These are phyloP conservation scores for Colletotrichum incanum DNA, from an alignment of 2,329 filamentous ascomycete genomes.

Conservation along the genomic window DNA sequence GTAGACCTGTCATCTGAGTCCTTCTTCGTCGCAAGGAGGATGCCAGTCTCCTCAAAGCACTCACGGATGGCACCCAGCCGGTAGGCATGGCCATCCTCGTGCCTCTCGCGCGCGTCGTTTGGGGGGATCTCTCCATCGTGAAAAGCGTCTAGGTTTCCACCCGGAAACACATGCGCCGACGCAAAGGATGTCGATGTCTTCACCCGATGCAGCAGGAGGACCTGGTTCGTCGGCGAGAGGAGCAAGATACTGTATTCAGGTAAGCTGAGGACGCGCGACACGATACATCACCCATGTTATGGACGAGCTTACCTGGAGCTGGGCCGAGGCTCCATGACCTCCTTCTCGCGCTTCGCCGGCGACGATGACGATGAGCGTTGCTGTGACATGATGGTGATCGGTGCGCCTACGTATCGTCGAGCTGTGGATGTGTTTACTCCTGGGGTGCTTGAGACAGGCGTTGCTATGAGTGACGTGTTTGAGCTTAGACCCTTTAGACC, in stretches of 20 bases:
- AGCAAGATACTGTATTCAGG: constrained; percentile 73
- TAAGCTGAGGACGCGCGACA: constrained; percentile 24
- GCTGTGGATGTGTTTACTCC: not conserved
- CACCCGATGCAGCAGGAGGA: constrained; percentile 90
- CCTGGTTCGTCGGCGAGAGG: constrained; percentile 87
- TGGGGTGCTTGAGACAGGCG: not conserved
- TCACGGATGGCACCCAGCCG: constrained; percentile 89
- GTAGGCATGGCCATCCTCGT: constrained; percentile 82
- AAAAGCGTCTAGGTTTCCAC: constrained; percentile 83
- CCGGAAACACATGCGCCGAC: constrained; percentile 95
- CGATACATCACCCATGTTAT: not conserved
- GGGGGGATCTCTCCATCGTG: constrained; percentile 78
- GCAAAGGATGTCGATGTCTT: constrained; percentile 87
- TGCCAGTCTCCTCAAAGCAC: constrained; percentile 95
- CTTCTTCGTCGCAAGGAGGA: constrained; percentile 76
- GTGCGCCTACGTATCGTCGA: constrained; percentile 1
- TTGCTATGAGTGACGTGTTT: constrained; percentile 23
- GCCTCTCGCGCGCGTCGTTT: constrained; percentile 67
- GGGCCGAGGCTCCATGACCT: constrained; percentile 67
- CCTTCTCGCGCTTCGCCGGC: constrained; percentile 46
- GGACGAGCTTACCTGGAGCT: constrained; percentile 71
- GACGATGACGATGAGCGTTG: constrained; percentile 31
- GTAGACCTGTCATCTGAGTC: constrained; percentile 58
- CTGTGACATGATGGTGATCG: constrained; percentile 34
- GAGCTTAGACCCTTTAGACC: constrained; percentile 2